Evolutionary conservation across 495 filamentous ascomycete species (phyloP).

Genomic region (Delitschia confertaspora): DNA sequence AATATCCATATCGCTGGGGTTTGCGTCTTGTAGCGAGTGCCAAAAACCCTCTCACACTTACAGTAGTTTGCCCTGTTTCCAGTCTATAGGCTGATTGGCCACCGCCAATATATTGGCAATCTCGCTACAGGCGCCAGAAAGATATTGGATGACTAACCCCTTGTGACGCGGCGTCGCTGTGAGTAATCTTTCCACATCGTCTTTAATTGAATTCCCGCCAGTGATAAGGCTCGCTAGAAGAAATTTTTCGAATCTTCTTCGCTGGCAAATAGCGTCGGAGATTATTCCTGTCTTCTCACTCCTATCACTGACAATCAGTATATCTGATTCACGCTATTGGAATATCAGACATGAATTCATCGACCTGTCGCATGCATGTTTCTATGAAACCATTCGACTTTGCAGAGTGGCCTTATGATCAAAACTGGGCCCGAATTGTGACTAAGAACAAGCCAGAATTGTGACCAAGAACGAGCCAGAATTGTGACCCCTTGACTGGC

Average conservation of each 20-base stretch:
- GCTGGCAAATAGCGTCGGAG: slow-evolving; percentile 24
- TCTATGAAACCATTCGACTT: too few relatives aligned
- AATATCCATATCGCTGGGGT: neutral
- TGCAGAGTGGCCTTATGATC: too few relatives aligned
- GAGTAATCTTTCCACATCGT: neutral
- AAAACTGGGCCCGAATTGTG: too few relatives aligned
- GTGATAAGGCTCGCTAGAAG: slow-evolving; percentile 3
- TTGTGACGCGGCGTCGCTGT: neutral
- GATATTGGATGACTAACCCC: slow-evolving; percentile 7
- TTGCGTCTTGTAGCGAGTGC: neutral
- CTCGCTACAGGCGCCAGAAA: neutral
- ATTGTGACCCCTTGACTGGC: too few relatives aligned
- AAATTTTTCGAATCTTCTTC: slow-evolving; percentile 18
- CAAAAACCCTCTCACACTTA: too few relatives aligned
- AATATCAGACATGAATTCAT: too few relatives aligned
- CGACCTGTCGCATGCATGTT: too few relatives aligned
- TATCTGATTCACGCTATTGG: slow-evolving; percentile 5
- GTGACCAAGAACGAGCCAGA: too few relatives aligned
- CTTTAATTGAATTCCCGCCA: slow-evolving; percentile 6
- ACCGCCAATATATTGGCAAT: slow-evolving; percentile 16
- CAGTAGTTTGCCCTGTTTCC: slow-evolving; percentile 2
- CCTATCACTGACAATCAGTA: slow-evolving; percentile 18
- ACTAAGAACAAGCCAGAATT: too few relatives aligned
- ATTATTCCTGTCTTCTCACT: slow-evolving; percentile 18
- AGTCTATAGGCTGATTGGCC: slow-evolving; percentile 3